These are phyloP conservation scores for Scutellaria minor DNA, from an alignment of 257 asterid species.

Conservation along the genomic window DNA sequence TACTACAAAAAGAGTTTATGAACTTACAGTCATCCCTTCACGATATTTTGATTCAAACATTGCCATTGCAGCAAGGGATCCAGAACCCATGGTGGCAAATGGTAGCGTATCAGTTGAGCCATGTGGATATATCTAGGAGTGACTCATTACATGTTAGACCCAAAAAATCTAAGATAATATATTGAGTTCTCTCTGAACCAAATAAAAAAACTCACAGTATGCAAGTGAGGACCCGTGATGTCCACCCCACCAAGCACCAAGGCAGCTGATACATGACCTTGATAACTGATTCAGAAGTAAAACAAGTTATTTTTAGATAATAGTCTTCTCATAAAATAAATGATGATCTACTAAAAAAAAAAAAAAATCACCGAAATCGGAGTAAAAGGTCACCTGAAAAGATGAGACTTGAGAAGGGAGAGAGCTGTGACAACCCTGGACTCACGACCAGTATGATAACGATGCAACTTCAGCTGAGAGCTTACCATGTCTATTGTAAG, in stretches of 20 bases:
- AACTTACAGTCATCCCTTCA: slow-evolving; percentile 84
- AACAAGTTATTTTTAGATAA: slow-evolving; percentile 30
- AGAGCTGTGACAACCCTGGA: slow-evolving; percentile 95
- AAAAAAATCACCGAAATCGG: slow-evolving; percentile 20
- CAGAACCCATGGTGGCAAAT: slow-evolving; percentile 98
- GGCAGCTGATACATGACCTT: slow-evolving; percentile 92
- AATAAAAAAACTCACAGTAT: slow-evolving; percentile 67
- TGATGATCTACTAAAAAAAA: neutral
- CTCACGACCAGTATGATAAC: slow-evolving; percentile 90
- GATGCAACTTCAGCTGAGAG: slow-evolving; percentile 88
- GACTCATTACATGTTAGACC: slow-evolving; percentile 33
- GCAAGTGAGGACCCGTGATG: slow-evolving; percentile 89
- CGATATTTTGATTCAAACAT: slow-evolving; percentile 84
- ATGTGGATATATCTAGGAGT: slow-evolving; percentile 87
- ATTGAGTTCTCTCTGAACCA: neutral
- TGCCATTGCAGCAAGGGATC: slow-evolving; percentile 98
- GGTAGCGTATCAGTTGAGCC: slow-evolving; percentile 98
- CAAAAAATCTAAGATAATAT: neutral
- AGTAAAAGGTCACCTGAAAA: slow-evolving; percentile 62
- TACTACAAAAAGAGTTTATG: slow-evolving; percentile 23
- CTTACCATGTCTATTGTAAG: slow-evolving; percentile 82
- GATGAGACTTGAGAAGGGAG: slow-evolving; percentile 81
- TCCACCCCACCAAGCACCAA: slow-evolving; percentile 98
- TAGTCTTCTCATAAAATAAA: slow-evolving; percentile 25
- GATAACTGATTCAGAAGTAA: slow-evolving; percentile 59